Conservation (phyloP, 768 basidiomycete genomes). For the Naganishia randhawae region DNA sequence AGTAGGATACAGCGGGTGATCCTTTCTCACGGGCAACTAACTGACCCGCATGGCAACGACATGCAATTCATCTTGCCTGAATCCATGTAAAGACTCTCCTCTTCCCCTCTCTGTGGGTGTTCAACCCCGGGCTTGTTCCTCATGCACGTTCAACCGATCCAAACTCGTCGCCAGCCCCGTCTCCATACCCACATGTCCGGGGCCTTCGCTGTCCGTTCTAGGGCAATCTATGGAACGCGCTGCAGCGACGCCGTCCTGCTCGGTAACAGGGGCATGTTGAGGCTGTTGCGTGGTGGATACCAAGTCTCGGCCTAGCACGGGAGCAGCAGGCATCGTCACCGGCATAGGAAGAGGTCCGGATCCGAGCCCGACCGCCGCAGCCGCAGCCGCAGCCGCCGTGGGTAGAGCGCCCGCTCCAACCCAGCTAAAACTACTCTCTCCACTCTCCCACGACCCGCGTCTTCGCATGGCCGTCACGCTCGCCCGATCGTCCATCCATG, state of each 20-base stretch:
- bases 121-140: neutral
- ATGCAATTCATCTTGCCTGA: neutral
- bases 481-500: conserved; percentile 65
- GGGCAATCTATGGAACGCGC: neutral
- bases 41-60: too few relatives aligned
- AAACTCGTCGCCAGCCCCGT: neutral
- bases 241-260: too few relatives aligned
- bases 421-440: conserved; percentile 55
- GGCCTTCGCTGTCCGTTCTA: neutral
- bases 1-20: neutral
- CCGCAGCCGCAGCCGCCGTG: too few relatives aligned
- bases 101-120: neutral
- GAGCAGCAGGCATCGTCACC: too few relatives aligned
- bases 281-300: too few relatives aligned
- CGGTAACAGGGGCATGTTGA: too few relatives aligned
- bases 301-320: too few relatives aligned
- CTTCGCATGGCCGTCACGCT: conserved; percentile 83
- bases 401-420: neutral
- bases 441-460: conserved; percentile 89
- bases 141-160: neutral
- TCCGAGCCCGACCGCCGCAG: neutral
- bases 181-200: neutral
- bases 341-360: neutral
- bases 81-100: neutral
- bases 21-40: too few relatives aligned